Evolutionary conservation across 2,329 filamentous ascomycete species (phyloP).

Genomic region (Septoria petroselini): DNA sequence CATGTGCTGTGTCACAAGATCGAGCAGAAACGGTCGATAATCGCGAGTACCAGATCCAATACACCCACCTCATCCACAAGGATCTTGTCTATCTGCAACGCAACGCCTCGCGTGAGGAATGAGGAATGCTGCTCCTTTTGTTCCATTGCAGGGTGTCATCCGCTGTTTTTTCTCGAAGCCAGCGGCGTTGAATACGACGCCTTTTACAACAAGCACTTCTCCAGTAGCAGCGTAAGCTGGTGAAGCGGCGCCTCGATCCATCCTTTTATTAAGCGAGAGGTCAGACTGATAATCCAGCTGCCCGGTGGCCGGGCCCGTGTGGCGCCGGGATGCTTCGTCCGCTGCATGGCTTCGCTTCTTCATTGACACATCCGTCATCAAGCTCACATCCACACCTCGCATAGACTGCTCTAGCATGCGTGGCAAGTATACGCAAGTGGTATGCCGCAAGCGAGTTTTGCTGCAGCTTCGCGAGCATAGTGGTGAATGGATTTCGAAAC

Average conservation of each 20-base stretch:
- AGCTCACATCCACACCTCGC: neutral
- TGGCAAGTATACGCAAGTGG: neutral
- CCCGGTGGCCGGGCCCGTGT: slow-evolving; percentile 10
- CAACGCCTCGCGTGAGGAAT: neutral
- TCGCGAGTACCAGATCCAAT: slow-evolving; percentile 17
- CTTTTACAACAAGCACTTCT: slow-evolving; percentile 4
- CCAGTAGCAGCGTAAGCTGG: neutral
- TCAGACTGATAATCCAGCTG: slow-evolving; percentile 7
- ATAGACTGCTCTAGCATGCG: neutral
- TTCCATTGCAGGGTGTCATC: slow-evolving; percentile 24
- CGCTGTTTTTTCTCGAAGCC: slow-evolving; percentile 5
- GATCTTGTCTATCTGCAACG: too few species aligned
- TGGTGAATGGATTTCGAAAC: too few species aligned
- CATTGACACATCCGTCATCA: slow-evolving; percentile 6
- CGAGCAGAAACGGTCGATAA: slow-evolving; percentile 14
- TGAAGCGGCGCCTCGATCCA: slow-evolving; percentile 18
- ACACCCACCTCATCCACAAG: too few species aligned
- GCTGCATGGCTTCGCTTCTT: slow-evolving; percentile 15
- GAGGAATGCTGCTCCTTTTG: neutral
- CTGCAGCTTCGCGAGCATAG: neutral
- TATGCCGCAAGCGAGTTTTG: neutral
- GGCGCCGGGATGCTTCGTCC: slow-evolving; percentile 10
- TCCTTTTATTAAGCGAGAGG: slow-evolving; percentile 21
- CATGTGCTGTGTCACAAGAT: slow-evolving; percentile 12
- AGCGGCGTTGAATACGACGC: neutral